Evolutionary conservation across 768 basidiomycete genomes (phyloP), one percentile per base, ranked within the genome.

Genomic region (Galerina sulciceps): DNA sequence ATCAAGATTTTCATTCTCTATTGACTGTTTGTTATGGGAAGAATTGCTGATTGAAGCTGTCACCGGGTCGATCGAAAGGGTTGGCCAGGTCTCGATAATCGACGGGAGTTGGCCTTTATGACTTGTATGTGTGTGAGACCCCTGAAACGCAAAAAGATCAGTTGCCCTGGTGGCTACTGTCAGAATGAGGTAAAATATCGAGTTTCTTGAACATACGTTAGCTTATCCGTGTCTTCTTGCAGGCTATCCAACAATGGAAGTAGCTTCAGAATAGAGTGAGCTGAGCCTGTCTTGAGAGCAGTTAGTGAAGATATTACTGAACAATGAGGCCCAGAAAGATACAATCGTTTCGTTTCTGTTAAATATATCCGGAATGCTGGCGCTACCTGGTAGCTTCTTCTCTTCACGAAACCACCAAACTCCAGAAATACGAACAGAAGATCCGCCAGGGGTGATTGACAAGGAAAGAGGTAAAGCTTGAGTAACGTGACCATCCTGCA

Each of bases 91-190:
- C 18, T 78, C 77, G 52, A 94, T 89, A 38, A 85, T 72, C 43
- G 79, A 73, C n/a, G 91, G 90, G 17, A 83, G 69, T 6, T 75
- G 71, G 20, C 77, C 71, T 64, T 80, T 80, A 42, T 74, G 71
- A 23, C 69, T 69, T 34, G 77, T 61, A 44, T 79, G 82, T 13
- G 82, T 84, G 55, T 86, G 84, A 10, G 85, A 83, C 38, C 85
- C 86, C 73, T 91, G 88, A 68, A 93, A 92, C 40, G 90, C 88
- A 70, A 94, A 94, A 40, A 93, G 73, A 73, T 93, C 88, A 54
- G 87, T 87, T 8, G 88, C 87, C 56, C 92, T 93, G 71, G 55
- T 52, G 44, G 42, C 48, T 13, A 23, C 45, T 20, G 43, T 67
- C 36, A 69, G 70, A 61, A 42, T 56, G 48, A 17, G 52, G 36